These are phyloP conservation scores for Euphorbia celastroides DNA, from an alignment of 441 rosid genomes.

Conservation along the genomic window DNA sequence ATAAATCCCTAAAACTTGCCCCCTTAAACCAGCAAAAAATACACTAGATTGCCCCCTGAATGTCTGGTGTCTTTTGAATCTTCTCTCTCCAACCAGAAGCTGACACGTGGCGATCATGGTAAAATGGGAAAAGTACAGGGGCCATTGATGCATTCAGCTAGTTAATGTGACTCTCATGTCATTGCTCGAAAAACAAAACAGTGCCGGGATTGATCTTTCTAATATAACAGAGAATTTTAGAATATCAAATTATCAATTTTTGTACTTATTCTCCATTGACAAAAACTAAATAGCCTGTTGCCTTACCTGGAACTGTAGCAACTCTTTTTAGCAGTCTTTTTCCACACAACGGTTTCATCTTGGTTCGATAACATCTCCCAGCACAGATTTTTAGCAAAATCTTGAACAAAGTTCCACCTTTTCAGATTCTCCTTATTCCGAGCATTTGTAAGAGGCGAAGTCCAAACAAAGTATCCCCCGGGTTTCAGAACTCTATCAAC, in stretches of 20 bases:
- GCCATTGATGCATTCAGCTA: too few relatives aligned
- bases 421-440: slow-evolving; percentile 59
- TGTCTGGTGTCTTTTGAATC: too few relatives aligned
- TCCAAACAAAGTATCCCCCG: slow-evolving; percentile 95
- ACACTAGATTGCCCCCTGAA: too few relatives aligned
- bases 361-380: slow-evolving; percentile 91
- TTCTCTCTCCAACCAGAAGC: too few relatives aligned
- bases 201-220: not conserved
- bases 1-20: too few relatives aligned
- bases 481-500: slow-evolving; percentile 79
- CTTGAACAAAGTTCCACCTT: slow-evolving; percentile 68
- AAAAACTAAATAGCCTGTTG: slow-evolving; percentile 11
- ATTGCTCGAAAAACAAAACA: not conserved
- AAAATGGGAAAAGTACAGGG: too few relatives aligned
- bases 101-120: too few relatives aligned
- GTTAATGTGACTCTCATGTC: not conserved
- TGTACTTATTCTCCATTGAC: not conserved
- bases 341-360: slow-evolving; percentile 97
- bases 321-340: slow-evolving; percentile 67
- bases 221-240: not conserved
- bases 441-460: slow-evolving; percentile 69
- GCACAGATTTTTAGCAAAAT: slow-evolving; percentile 70
- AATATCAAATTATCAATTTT: not conserved
- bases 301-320: slow-evolving; percentile 80
- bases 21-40: too few relatives aligned